Percentiles rank a stretch among this genome's conserved stretches.
phyloP scores from a whole-genome alignment of 306 rosid species.

The Fragaria iinumae region DNA sequence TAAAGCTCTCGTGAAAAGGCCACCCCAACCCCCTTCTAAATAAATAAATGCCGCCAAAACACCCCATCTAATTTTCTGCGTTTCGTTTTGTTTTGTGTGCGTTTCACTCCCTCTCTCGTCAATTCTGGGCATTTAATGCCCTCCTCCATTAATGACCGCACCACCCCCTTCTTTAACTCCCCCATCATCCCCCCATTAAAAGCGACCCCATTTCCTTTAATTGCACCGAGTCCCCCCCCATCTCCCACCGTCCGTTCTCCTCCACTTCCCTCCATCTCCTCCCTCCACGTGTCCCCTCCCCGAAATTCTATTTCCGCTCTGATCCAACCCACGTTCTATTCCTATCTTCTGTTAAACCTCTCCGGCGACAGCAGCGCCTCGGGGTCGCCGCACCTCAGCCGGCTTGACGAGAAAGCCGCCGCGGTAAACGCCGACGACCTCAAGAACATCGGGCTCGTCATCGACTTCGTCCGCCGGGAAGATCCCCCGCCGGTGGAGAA shows the following conservation, averaged over 20 bases:
- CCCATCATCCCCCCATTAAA: conserved; percentile 15
- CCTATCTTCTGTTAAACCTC: conserved; percentile 64
- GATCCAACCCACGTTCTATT: not conserved
- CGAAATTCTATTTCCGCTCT: too few relatives aligned
- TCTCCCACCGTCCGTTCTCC: conserved; percentile 39
- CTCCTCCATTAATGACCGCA: conserved; percentile 26
- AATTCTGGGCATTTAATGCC: conserved; percentile 37
- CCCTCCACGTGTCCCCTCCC: conserved; percentile 50
- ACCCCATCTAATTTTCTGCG: too few relatives aligned
- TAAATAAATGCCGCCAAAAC: conserved; percentile 23
- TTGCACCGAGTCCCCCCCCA: not conserved
- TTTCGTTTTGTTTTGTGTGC: conserved; percentile 12
- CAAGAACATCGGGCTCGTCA: conserved; percentile 85
- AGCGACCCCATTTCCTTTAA: conserved; percentile 36
- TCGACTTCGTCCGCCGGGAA: conserved; percentile 75
- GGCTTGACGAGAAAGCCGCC: conserved; percentile 74
- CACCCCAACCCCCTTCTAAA: not conserved
- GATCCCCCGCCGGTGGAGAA: conserved; percentile 63
- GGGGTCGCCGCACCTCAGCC: conserved; percentile 90
- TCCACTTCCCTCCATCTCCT: conserved; percentile 15
- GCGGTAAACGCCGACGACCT: conserved; percentile 51
- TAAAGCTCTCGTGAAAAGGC: not conserved
- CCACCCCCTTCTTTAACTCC: conserved; percentile 27
- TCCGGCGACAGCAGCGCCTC: conserved; percentile 97
- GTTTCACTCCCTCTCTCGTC: conserved; percentile 23